A percentile compares a stretch with the other conserved stretches of the same genome.
These are phyloP conservation scores for Talaromyces funiculosus DNA, from an alignment of 2,329 filamentous ascomycete species.

Conservation along the genomic window DNA sequence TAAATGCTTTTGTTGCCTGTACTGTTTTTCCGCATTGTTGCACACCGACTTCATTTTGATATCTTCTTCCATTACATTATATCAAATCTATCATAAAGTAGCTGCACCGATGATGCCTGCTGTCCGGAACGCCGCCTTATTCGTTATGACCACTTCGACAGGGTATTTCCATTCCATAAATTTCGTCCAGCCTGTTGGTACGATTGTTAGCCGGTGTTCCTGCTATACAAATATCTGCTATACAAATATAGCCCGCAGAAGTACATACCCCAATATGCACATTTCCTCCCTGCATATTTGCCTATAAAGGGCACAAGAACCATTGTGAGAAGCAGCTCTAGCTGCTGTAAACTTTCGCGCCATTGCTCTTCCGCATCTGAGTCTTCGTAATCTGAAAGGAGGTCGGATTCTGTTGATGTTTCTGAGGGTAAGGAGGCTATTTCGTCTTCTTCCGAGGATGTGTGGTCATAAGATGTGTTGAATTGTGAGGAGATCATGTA, in stretches of 20 bases:
- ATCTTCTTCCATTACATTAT: neutral
- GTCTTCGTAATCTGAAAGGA: conserved; percentile 42
- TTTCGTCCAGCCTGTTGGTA: conserved; percentile 69
- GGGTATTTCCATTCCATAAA: conserved; percentile 95
- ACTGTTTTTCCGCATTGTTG: neutral
- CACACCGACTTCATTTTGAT: neutral
- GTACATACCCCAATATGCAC: conserved; percentile 83
- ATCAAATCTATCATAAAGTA: conserved; percentile 17
- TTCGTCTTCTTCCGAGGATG: conserved; percentile 33
- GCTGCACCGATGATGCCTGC: conserved; percentile 57
- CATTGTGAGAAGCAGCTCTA: conserved; percentile 91
- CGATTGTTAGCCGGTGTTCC: conserved; percentile 12
- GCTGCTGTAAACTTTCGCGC: conserved; percentile 87
- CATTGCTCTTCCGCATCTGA: conserved; percentile 92
- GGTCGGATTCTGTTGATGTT: conserved; percentile 33
- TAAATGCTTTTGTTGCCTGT: neutral
- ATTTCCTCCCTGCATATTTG: conserved; percentile 90
- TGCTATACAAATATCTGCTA: no score
- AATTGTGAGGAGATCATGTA: conserved; percentile 34
- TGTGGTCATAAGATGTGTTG: conserved; percentile 20
- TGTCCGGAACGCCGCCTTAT: conserved; percentile 58
- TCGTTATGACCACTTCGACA: conserved; percentile 63
- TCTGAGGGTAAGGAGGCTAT: conserved; percentile 41
- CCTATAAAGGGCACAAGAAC: conserved; percentile 88
- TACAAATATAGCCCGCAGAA: no score